Evolutionary conservation across 352 stramenopile species (phyloP), one percentile per base, ranked within the genome.

Genomic region (Plasmopara halstedii): DNA sequence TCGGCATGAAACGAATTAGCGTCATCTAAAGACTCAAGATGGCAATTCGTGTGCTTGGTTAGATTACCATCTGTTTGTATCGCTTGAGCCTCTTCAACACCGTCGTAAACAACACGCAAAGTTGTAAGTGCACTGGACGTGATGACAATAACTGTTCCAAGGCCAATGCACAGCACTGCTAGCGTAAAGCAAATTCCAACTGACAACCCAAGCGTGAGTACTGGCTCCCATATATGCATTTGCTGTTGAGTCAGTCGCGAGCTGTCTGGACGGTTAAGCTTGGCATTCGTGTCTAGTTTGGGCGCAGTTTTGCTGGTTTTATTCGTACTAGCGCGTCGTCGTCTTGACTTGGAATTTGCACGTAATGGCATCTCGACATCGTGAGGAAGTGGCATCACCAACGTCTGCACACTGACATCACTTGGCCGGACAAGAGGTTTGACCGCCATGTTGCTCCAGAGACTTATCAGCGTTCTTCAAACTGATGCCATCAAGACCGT

Each of bases 1-100:
- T 77, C 56, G n/a, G 71, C 73, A 37, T 83, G 58, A 51, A 89
- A 89, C 53, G 59, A 74, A 43, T 89, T 81, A 45, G 72, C 72
- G 21, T 67, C 52, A 0, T 61, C 33, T 0, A 53, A 32, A 14
- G 42, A 50, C 25, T 76, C 48, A 7, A 88, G 48, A 1, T 62
- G 58, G 37, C 77, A 88, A n/a, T 86, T 88, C 13, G 37, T 21
- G 3, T 79, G 25, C 27, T 71, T 42, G 2, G 56, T 41, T 6
- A 88, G 51, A 2, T 25, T 55, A 13, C 70, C 72, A 23, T 69
- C 58, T 0, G 20, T 11, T 42, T 88, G 76, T 8, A 51, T 10
- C 0, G 60, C 42, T 34, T 48, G 36, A 29, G 20, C 31, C 0
- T 35, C 37, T 6, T 61, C 58, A 10, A 56, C 56, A 11, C 62